Evolutionary conservation across 1,139 yeast species (phyloP), one percentile per base, ranked within the genome.

Genomic region (Zygosaccharomyces pseudobailii): DNA sequence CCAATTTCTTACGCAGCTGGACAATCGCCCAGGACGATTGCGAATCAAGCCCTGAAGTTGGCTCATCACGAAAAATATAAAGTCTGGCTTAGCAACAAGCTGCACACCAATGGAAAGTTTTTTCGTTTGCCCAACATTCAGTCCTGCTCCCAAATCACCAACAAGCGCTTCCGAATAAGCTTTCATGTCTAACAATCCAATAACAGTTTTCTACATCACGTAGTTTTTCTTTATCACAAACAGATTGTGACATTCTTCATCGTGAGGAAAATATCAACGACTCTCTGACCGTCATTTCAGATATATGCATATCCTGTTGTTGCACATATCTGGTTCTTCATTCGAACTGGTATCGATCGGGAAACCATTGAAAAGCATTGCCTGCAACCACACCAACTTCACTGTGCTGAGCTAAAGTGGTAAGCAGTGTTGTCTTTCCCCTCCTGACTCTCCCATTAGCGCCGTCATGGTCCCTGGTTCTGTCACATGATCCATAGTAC

Each of bases 381-480:
- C 84, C 84, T 41, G 82, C 76, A 23, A 79, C 71, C 38, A 73
- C 72, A 50, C 83, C 84, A 46, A 73, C 72, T 51, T 76, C 74
- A 45, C 74, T 74, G 63, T 76, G 63, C 19, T 78, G 75, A 40
- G 87, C 80, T 52, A 81, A 67, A 44, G 77, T 74, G 56, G 80
- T 79, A 57, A 82, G 70, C 47, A 81, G 63, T 0, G 87, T 81
- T 1, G 87, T 80, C 61, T 82, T 82, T 63, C 87, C 87, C 38
- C 85, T 58, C 87, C 87, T 20, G 86, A 80, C 58, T 79, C 86
- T 51, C 87, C 87, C 86, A 81, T 80, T 44, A 81, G 64, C 3
- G 82, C 82, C 41, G 82, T 78, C 62, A 78, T 62, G 4, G 80
- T 75, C 42, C 82, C 82, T 1, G 82, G 81, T 40, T 83, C 83